Base-by-base conservation (phyloP, 1,139 yeast genomes). In the Scheffersomyces parashehatae region DNA sequence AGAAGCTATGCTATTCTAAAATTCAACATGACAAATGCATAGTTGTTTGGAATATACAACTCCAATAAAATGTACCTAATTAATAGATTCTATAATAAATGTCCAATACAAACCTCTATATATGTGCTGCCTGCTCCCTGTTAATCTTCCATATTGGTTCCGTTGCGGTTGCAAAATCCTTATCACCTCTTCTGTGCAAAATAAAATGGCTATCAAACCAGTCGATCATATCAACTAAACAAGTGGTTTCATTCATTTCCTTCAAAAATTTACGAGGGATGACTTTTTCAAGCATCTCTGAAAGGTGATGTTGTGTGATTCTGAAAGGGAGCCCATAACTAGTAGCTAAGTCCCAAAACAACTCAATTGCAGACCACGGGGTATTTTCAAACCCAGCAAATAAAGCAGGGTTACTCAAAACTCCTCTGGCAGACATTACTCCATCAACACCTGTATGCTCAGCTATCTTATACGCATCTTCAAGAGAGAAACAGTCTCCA, bases 361-460 rank as follows among this genome's bases (percentile, higher is more conserved):
- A 70, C 62, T 95, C 99, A 6, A 93, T 70, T 5, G 96, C 93
- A 6, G 83, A 77, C 98, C 98, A 93, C 1, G 98, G 97, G 3
- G 97, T 85, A 40, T 68, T 71, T 0, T 70, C 67, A 58, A 65
- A 78, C 0, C 96, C 96, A 3, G 87, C 78, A 65, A 93, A 93
- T 49, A 93, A 59, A 0, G 93, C 96, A 0, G 99, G 99, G 58
- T 93, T 93, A 29, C 80, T 72, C 42, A 93, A 70, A 3, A 89
- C 72, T 0, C 99, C 99, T 51, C 99, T 71, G 1, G 89, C 99
- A 1, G 98, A 87, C 99, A 93, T 93, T 5, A 93, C 87, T 5
- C 98, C 99, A 59, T 89, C 95, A 29, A 82, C 90, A 0, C 86
- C 86, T 0, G 98, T 90, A 38, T 62, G 62, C 13, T 77, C 70